Evolutionary conservation across 164 flowering plant species (phyloP).

Genomic region (Vitis amurensis): DNA sequence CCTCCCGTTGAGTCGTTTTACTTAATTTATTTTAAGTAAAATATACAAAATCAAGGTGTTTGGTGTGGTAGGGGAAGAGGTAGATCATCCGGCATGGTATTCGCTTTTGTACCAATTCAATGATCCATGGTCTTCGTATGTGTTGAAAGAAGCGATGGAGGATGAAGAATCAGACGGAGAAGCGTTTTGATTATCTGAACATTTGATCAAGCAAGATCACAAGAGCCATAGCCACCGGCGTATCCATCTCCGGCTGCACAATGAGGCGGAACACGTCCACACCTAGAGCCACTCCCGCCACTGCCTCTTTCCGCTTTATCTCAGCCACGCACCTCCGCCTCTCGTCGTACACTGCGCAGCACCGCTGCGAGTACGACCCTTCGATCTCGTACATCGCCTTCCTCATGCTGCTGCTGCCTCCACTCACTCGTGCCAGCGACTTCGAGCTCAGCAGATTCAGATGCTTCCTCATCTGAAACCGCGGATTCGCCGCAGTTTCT

Average conservation of each 20-base stretch:
- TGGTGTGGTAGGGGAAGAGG: no score
- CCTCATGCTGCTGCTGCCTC: background rate
- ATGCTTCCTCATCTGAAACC: conserved; percentile 42
- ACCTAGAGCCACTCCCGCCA: conserved; percentile 25
- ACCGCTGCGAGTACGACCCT: conserved; percentile 62
- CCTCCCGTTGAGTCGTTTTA: no score
- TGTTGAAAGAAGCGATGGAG: no score
- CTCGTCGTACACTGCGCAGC: conserved; percentile 56
- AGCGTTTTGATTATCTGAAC: conserved; percentile 45
- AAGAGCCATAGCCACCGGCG: conserved; percentile 63
- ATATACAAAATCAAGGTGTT: no score
- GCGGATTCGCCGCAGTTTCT: conserved; percentile 20
- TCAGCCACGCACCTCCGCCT: conserved; percentile 25
- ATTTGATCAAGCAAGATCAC: conserved; percentile 80
- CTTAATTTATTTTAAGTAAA: no score
- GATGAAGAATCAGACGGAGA: conserved; percentile 1
- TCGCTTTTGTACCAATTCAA: no score
- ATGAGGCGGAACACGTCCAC: conserved; percentile 65
- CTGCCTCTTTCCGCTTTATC: conserved; percentile 2
- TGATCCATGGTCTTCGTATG: no score
- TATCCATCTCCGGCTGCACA: conserved; percentile 54
- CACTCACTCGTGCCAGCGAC: conserved; percentile 43
- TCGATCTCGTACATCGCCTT: conserved; percentile 42
- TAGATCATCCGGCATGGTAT: no score
- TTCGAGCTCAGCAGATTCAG: conserved; percentile 39